These are phyloP conservation scores for Lactarius psammicola DNA, from an alignment of 768 basidiomycete genomes.

Conservation along the genomic window DNA sequence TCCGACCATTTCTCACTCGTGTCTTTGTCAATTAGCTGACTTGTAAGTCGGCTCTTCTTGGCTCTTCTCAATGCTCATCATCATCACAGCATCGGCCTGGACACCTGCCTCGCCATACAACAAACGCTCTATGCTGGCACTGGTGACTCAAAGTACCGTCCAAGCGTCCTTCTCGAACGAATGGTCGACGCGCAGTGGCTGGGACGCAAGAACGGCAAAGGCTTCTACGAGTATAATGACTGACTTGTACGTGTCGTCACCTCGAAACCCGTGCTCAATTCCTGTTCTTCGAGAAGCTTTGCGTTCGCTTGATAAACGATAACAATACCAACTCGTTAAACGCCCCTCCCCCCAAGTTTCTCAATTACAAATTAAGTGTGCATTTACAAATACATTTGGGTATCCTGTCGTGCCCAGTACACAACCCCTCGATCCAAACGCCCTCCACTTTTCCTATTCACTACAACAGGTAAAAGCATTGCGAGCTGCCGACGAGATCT, in stretches of 20 bases:
- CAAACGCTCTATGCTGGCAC: conserved; percentile 86
- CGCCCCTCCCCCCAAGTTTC: not conserved
- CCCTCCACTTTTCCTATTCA: conserved; percentile 10
- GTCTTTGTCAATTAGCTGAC: conserved; percentile 33
- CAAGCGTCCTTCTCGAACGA: conserved; percentile 81
- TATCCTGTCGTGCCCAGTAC: conserved; percentile 1
- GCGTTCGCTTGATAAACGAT: conserved; percentile 1
- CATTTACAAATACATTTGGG: conserved; percentile 21
- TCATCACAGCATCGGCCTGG: conserved; percentile 80
- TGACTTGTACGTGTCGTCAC: conserved; percentile 3
- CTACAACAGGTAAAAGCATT: conserved; percentile 21
- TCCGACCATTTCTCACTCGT: not conserved
- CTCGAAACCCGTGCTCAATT: not conserved
- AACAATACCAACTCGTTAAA: conserved; percentile 1
- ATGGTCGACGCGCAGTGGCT: conserved; percentile 98
- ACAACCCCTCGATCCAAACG: conserved; percentile 19
- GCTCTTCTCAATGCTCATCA: not conserved
- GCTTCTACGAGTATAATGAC: conserved; percentile 82
- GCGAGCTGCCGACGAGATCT: conserved; percentile 23
- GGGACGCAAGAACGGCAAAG: conserved; percentile 89
- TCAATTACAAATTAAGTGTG: conserved; percentile 17
- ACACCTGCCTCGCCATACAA: conserved; percentile 93
- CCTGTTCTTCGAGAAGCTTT: conserved; percentile 8
- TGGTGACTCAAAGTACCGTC: conserved; percentile 92
- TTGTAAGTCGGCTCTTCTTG: conserved; percentile 34